Evolutionary conservation across 192 early-diverging fungal species (phyloP).

Genomic region (Irineochytrium annulatum): DNA sequence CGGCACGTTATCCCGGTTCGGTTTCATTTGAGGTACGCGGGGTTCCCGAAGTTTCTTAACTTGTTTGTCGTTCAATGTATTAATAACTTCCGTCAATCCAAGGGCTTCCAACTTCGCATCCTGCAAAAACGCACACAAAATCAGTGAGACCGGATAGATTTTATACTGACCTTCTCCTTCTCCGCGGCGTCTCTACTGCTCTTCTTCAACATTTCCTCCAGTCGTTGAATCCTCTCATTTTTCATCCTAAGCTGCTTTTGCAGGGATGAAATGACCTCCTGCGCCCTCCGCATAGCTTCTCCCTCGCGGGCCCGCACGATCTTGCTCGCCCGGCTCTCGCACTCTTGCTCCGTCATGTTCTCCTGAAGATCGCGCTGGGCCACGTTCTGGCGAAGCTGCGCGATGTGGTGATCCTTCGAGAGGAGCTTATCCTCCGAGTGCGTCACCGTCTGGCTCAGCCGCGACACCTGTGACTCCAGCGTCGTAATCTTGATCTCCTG

Average conservation of each 20-base stretch:
- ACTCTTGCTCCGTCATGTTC: slow-evolving; percentile 8
- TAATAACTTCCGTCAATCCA: slow-evolving; percentile 18
- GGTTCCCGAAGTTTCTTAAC: slow-evolving; percentile 21
- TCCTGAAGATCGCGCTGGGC: slow-evolving; percentile 10
- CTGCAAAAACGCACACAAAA: not conserved
- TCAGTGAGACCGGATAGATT: not conserved
- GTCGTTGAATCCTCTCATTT: slow-evolving; percentile 39
- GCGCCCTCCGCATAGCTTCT: slow-evolving; percentile 32
- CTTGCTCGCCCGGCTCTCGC: not conserved
- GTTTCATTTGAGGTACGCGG: too few species aligned
- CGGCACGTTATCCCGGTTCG: too few species aligned
- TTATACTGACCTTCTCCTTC: slow-evolving; percentile 20
- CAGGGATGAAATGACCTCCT: slow-evolving; percentile 41
- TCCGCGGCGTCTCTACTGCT: slow-evolving; percentile 25
- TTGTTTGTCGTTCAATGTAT: slow-evolving; percentile 23
- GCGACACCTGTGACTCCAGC: slow-evolving; percentile 27
- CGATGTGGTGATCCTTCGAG: slow-evolving; percentile 21
- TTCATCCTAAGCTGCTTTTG: slow-evolving; percentile 40
- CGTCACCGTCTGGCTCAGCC: slow-evolving; percentile 15
- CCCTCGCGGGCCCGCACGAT: slow-evolving; percentile 26
- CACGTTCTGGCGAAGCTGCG: slow-evolving; percentile 19
- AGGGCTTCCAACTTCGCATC: slow-evolving; percentile 15
- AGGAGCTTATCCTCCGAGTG: slow-evolving; percentile 11
- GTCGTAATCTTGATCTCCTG: slow-evolving; percentile 37
- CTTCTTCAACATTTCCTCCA: slow-evolving; percentile 38